Base-by-base conservation (phyloP, 2,329 filamentous ascomycete species). In the Beauveria pseudobassiana region DNA sequence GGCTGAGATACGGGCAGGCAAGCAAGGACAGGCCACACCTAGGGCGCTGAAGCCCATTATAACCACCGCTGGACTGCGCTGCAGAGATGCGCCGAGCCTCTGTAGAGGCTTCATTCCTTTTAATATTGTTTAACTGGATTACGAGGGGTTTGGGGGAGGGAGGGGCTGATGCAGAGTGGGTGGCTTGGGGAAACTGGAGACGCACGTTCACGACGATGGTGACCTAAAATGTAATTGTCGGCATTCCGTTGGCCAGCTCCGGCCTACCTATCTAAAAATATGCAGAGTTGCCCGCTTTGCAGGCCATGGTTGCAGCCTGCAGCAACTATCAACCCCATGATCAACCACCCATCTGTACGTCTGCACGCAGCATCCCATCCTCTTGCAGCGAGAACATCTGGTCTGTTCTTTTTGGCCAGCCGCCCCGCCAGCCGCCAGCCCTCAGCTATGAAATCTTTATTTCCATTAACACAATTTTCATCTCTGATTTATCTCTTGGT, bases 281-380 rank as follows among this genome's bases (percentile, higher is more conserved):
- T 54, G 30, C 59, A 51, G 59, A 61, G 59, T 55, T 54, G 50
- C 59, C 59, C 50, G 16, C n/a, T 61, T 54, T 54, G 59, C 24
- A 46, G 26, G 45, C 20, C 20, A 24, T 22, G n/a, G n/a, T 28
- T 26, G 5, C 16, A 8, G 40, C 50, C 40, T 26, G 5, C 16
- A 8, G 40, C 50, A 43, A 28, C 34, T 38, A 38, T 38, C 34
- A 38, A 38, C 34, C 34, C 54, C 54, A 48, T 14, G 8, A 43
- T 20, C 18, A 6, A 20, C 53, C 22, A 20, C 20, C 12, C 14
- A 50, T 30, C 14, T 28, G 28, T 56, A 3, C 42, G 26, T 10
- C 24, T 26, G 5, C 14, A 28, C 30, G 20, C 30, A 53, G 12
- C 34, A 16, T 42, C 20, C 51, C 6, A 16, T 20, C 7, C 52